Base-by-base conservation (phyloP, 2,329 filamentous ascomycete species). In the Simplicillium aogashimaense region DNA sequence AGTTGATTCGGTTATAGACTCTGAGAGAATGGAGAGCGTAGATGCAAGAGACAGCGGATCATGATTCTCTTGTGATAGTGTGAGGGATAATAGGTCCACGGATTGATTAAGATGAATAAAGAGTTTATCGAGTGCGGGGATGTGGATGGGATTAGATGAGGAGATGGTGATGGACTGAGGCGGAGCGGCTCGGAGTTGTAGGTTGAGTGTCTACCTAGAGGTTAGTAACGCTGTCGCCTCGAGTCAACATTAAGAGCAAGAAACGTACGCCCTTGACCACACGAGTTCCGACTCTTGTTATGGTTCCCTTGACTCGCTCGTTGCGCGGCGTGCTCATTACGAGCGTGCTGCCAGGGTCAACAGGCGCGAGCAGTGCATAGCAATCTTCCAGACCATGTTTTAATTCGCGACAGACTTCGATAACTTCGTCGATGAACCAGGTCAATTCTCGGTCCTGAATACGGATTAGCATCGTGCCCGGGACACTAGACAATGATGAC, bases 241-340 rank as follows among this genome's bases (percentile, higher is more conserved):
- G 7, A 32, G 11, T 32, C 13, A 32, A n/a, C 31, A 20, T 18
- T 41, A 18, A 30, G 25, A 4, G 8, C 30, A 25, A 15, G n/a
- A 38, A 6, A 72, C 81, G 51, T 69, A 89, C 86, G 49, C 88
- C 90, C 59, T 94, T 95, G 47, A 94, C 83, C 47, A 98, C 83
- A 38, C 83, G 79, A n/a, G 86, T 86, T 31, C 92, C 92, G 29
- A 94, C 78, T 40, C 92, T 78, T 1, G 90, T 97, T 44, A 97
- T 78, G 52, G 87, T 86, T 14, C 92, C 92, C 61, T 98, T 98
- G 46, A 97, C 80, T 49, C 76, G 79, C 65, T 98, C 92, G 41
- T 86, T 90, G 41, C 89, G 78, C 41, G 83, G 75, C 12, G 89
- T 94, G 45, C 85, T 92, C 49, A 98, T 74, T 25, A 92, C 89